phyloP scores from a whole-genome alignment of 2,329 filamentous ascomycete species.

The Juglanconis oblonga region DNA sequence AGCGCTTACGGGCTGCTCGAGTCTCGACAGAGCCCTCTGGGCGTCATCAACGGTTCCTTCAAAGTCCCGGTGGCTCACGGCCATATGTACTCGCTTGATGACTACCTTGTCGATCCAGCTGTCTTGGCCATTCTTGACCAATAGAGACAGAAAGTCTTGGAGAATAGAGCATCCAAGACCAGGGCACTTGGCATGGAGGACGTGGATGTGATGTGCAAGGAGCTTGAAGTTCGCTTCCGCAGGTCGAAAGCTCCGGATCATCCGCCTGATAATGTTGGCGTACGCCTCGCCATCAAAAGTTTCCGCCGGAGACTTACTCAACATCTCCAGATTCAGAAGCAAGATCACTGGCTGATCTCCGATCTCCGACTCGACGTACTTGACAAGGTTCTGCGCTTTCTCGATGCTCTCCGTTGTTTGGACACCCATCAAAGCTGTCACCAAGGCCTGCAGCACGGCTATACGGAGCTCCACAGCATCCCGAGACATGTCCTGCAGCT shows the following conservation, averaged over 20 bases:
- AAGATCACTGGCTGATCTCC: conserved; percentile 63
- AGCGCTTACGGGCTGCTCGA: conserved; percentile 48
- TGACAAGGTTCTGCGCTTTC: conserved; percentile 56
- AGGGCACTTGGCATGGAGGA: conserved; percentile 55
- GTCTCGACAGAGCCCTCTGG: conserved; percentile 38
- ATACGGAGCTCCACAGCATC: conserved; percentile 63
- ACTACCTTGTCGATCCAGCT: conserved; percentile 68
- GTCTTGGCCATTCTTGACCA: conserved; percentile 37
- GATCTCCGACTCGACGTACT: conserved; percentile 59
- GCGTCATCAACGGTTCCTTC: conserved; percentile 25
- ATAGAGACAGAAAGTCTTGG: conserved; percentile 60
- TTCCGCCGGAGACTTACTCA: conserved; percentile 47
- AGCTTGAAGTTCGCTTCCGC: conserved; percentile 63
- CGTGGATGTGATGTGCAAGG: conserved; percentile 65
- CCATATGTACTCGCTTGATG: conserved; percentile 66
- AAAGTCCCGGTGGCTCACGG: conserved; percentile 43
- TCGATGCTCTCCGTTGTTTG: conserved; percentile 41
- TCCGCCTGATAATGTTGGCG: conserved; percentile 52
- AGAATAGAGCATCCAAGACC: conserved; percentile 49
- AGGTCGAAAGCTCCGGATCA: conserved; percentile 59
- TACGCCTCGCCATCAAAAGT: conserved; percentile 48
- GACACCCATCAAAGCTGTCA: conserved; percentile 51
- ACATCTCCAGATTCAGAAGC: conserved; percentile 66
- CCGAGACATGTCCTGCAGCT: conserved; percentile 52
- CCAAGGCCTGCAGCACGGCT: conserved; percentile 62